Evolutionary conservation across 2,329 filamentous ascomycete species (phyloP), one percentile per base, ranked within the genome.

Genomic region (Calonectria honghensis): DNA sequence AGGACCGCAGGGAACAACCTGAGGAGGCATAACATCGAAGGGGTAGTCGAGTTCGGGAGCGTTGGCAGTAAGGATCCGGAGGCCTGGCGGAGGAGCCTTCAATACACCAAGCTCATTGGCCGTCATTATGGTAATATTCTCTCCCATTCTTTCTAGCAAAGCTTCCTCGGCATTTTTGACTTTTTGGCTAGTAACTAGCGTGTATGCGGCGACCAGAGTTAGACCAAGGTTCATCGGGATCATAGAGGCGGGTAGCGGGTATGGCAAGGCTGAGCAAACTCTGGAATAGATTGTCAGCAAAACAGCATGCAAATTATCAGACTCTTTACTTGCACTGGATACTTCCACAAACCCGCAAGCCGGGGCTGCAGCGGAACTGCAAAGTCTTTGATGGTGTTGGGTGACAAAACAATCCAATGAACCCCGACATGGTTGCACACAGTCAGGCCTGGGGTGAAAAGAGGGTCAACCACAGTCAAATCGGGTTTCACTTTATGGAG

Each of bases 371-470:
- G 14, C 6, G 67, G 67, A 31, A 70, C 32, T 3, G 70, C 70
- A 51, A 72, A 27, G 32, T 72, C 70, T 35, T 72, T 72, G 41
- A 72, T 72, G 18, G 70, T 61, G 51, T 72, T 72, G 32, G 70
- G 70, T 14, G 70, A 39, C 13, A 72, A 27, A 6, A 72, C 50
- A 27, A 72, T 63, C 70, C 70, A 72, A 18, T 51, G 51, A 3
- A 50, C 18, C 27, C 41, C 64, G 16, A 50, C 9, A 29, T 57
- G 54, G 54, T 72, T 72, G 70, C 51, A 59, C 24, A 57, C 27
- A 14, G 70, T 72, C 18, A 72, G 27, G 20, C 24, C 70, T 2
- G 70, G 70, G 27, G 67, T 61, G 11, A 57, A 72, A 48, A 72
- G 70, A 48, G 57, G 67, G 14, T 70, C 67, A 6, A 70, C 67